Evolutionary conservation across 176 grass and related monocot species (phyloP), one percentile per base, ranked within the genome.

Genomic region (Cocos nucifera): DNA sequence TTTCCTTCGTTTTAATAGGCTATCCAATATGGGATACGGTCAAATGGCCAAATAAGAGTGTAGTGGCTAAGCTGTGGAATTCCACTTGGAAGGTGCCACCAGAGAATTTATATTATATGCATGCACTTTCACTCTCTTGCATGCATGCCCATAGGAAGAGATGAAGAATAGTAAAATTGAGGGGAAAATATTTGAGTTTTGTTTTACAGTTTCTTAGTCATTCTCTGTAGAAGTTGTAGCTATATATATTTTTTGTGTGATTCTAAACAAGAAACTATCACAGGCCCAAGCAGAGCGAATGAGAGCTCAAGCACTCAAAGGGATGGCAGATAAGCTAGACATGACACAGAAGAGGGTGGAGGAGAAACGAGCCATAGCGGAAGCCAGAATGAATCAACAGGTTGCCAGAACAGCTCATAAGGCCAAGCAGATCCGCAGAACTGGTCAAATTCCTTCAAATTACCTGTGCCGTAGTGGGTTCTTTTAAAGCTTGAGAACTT

Each of bases 271-370:
- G 25, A 18, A 67, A 56, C 22, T 22, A 21, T 20, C 21, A n/a
- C 79, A 97, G 93, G 93, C 78, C 52, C 48, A 60, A 65, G 84
- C 81, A 22, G 81, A 88, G 59, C 79, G 63, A 81, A 80, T 92
- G 81, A 82, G 81, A 65, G 80, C 69, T 6, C 61, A 77, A 18
- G 87, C 84, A 26, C 66, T 72, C 15, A 67, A 70, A 19, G 92
- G 73, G 78, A 85, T 91, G 84, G 57, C 84, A 14, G 84, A 92
- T 69, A 91, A 88, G 63, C 76, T 92, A 16, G 69, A 78, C 58
- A 72, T 80, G 39, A 61, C 81, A 27, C 65, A 50, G 17, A 73
- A 50, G 6, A 59, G 72, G 2, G 93, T 83, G 0, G 73, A 91
- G 75, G 78, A 97, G 72, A 92, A 91, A 64, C 78, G 67, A 54